Evolutionary conservation across 768 basidiomycete genomes (phyloP), one percentile per base, ranked within the genome.

Genomic region (Suillus luteus): DNA sequence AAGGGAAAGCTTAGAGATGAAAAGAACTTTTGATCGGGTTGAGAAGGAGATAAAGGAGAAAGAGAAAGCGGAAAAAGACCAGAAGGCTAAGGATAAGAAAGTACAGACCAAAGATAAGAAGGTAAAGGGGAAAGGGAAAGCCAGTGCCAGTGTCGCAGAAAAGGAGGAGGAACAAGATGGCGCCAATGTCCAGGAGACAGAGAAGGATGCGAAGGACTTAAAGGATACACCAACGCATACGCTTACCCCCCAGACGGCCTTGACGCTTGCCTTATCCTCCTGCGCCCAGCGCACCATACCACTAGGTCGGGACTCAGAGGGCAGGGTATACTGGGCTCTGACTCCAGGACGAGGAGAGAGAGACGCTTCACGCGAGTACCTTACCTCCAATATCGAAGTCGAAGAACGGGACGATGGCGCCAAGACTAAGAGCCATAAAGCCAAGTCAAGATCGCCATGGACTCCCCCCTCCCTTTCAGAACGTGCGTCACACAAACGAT

Each of bases 221-320:
- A 7, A 27, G 40, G 38, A 7, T 24, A 22, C 14, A 41, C 57
- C 9, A 83, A 70, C 77, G 75, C 22, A 78, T 78, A 80, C 33
- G 76, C 90, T 35, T 88, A 92, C 38, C 80, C 82, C 64, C 24
- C 38, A 58, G 17, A 58, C 40, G 3, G 83, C 84, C 0, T 71
- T 82, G n/a, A 85, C 83, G 62, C 73, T 91, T 17, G 75, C 81
- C 4, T 69, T 73, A 33, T 76, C 79, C 4, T 77, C 79, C 9
- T 83, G 77, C 66, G 71, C 82, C 3, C 78, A 83, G 3, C 86
- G 92, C 19, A 86, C 87, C 66, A 73, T 76, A 8, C 79, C 85
- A 1, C 77, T 92, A n/a, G 92, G 92, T n/a, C 79, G 75, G 33
- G 92, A 93, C 69, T 64, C 72, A 15, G 89, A 88, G 8, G 89